Evolutionary conservation across 148 eudicot species (phyloP), one percentile per base, ranked within the genome.

Genomic region (Rhododendron molle): DNA sequence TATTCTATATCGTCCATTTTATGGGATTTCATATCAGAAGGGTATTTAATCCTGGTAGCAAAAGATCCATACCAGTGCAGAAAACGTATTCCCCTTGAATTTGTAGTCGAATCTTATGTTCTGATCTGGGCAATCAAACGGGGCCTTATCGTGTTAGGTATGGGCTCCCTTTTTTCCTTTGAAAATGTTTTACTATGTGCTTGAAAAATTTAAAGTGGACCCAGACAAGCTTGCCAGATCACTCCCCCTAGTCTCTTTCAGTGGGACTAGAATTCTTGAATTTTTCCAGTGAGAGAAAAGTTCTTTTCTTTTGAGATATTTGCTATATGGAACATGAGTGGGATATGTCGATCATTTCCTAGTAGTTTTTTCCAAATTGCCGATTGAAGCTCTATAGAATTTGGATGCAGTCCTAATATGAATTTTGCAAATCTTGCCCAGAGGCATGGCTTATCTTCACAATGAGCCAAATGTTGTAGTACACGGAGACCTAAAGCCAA

Each of bases 391-490:
- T 43, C 50, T 38, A 0, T 26, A 15, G 34, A 40, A 85, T 65
- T 72, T 65, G 40, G 26, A 74, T 88, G 50, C 38, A 38, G 23
- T 89, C 86, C 87, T 90, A 73, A 90, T 56, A 72, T 80, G 46
- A 43, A 72, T 11, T 78, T 49, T 36, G 58, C 73, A 44, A 81
- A 84, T 65, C 89, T 87, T 89, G 43, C 47, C 26, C 92, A 95
- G 99, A 86, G 99, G 99, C 90, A 95, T 96, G 96, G 95, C 97
- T 76, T 96, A 93, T 92, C 98, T 96, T 89, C 99, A 96, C 87
- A 96, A 91, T 87, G 99, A 96, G 86, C 99, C 99, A 82, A 95
- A 96, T 89, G 99, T 96, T 62, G 84, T 96, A 28, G 92, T 96
- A 85, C 99, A 96, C 89, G 88, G 99, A 83, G 99, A 96, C 87